phyloP scores from a whole-genome alignment of 306 rosid species.

The Prunus kanzakura region DNA sequence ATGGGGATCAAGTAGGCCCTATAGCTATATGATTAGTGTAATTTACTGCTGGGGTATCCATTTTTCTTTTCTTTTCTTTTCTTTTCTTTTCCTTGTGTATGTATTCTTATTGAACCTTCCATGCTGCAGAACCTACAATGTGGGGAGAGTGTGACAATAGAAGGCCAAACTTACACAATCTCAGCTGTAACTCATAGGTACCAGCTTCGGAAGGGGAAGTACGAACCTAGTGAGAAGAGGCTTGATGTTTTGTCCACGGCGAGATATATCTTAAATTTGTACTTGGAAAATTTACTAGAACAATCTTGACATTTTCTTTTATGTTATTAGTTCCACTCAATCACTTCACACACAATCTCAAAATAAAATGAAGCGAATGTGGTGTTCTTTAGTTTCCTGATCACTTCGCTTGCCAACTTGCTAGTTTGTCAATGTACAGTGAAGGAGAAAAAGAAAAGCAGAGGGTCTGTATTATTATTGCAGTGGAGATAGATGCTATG shows the following conservation, averaged over 20 bases:
- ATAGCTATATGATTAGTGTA: slow-evolving; percentile 17
- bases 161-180: slow-evolving; percentile 84
- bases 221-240: slow-evolving; percentile 85
- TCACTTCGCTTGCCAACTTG: background rate
- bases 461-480: background rate
- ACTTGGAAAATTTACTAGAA: slow-evolving; percentile 69
- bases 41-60: slow-evolving; percentile 15
- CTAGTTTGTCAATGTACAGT: slow-evolving; percentile 5
- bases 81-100: background rate
- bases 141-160: slow-evolving; percentile 67
- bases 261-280: slow-evolving; percentile 79
- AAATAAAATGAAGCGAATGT: slow-evolving; percentile 19
- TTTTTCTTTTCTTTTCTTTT: slow-evolving; percentile 1
- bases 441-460: background rate
- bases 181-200: slow-evolving; percentile 84
- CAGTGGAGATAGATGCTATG: background rate
- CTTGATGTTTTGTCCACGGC: slow-evolving; percentile 94
- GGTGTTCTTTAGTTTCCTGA: background rate
- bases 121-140: slow-evolving; percentile 58
- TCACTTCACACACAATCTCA: slow-evolving; percentile 3
- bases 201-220: slow-evolving; percentile 92
- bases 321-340: background rate
- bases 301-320: slow-evolving; percentile 53
- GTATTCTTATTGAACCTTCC: slow-evolving; percentile 7
- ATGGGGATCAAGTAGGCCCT: slow-evolving; percentile 31